Percentiles rank a stretch among this genome's conserved stretches.
These are phyloP conservation scores for Penicillium sp. DNA, from an alignment of 2,329 filamentous ascomycete species.

Conservation along the genomic window DNA sequence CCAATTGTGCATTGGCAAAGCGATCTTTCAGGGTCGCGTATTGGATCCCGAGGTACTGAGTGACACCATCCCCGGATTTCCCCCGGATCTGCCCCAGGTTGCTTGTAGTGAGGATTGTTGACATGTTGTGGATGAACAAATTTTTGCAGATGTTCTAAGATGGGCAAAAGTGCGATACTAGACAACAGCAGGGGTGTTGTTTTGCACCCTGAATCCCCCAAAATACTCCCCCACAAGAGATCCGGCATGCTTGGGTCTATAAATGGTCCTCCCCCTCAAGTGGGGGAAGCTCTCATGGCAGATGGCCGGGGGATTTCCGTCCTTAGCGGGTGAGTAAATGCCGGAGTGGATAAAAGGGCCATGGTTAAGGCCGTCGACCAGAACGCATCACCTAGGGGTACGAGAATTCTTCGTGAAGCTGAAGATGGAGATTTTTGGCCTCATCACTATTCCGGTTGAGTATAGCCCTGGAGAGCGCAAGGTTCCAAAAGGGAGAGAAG, in stretches of 20 bases:
- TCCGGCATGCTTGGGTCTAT: background rate
- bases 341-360: background rate
- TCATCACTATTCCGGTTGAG: background rate
- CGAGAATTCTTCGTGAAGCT: background rate
- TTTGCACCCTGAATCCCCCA: background rate
- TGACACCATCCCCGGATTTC: conserved; percentile 28
- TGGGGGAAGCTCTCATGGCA: background rate
- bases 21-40: conserved; percentile 40
- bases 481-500: background rate
- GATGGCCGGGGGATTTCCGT: background rate
- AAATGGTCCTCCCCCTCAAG: background rate
- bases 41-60: conserved; percentile 41
- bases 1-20: conserved; percentile 38
- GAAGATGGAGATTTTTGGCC: background rate
- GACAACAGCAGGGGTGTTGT: background rate
- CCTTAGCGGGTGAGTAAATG: background rate
- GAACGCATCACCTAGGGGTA: background rate
- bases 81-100: conserved; percentile 34
- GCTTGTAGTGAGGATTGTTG: conserved; percentile 25
- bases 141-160: background rate
- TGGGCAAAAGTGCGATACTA: background rate
- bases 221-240: background rate
- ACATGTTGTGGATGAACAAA: background rate
- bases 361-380: background rate
- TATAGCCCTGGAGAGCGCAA: no score